phyloP scores from a whole-genome alignment of 768 basidiomycete genomes.

The Podaxis sp. region DNA sequence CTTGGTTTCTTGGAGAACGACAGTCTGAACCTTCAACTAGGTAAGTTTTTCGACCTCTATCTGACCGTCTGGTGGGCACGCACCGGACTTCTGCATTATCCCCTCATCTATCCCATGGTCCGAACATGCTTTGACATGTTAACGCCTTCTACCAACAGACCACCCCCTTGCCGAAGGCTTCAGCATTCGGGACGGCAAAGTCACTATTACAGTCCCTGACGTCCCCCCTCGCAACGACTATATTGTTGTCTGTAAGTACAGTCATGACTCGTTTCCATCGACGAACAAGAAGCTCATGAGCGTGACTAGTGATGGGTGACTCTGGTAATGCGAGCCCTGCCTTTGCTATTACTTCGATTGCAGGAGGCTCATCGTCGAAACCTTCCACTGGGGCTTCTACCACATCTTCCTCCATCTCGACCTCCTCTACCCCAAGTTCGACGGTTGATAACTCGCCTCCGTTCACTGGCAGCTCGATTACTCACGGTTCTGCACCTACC shows the following conservation, averaged over 20 bases:
- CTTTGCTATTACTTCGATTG: constrained; percentile 61
- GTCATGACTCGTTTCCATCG: constrained; percentile 1
- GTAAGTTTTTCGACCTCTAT: constrained; percentile 33
- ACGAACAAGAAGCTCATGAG: constrained; percentile 7
- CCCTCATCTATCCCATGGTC: neutral
- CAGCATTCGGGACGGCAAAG: constrained; percentile 48
- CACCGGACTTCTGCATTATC: neutral
- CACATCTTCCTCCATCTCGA: constrained; percentile 18
- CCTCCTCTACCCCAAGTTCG: neutral
- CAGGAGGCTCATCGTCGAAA: constrained; percentile 23
- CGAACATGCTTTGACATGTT: neutral
- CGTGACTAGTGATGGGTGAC: constrained; percentile 57
- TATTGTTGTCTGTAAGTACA: constrained; percentile 61
- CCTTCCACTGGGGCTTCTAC: constrained; percentile 15
- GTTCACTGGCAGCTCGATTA: constrained; percentile 31
- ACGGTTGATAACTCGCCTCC: constrained; percentile 26
- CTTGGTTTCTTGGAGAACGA: constrained; percentile 47
- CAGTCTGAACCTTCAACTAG: constrained; percentile 54
- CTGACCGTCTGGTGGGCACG: neutral
- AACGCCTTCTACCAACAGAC: constrained; percentile 34
- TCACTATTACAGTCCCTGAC: constrained; percentile 51
- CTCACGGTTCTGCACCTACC: constrained; percentile 22
- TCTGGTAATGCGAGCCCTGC: constrained; percentile 60
- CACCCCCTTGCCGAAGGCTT: constrained; percentile 58
- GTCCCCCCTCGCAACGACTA: constrained; percentile 48